phyloP scores from a whole-genome alignment of 2,329 filamentous ascomycete species.

The Arthroderma sp. region DNA sequence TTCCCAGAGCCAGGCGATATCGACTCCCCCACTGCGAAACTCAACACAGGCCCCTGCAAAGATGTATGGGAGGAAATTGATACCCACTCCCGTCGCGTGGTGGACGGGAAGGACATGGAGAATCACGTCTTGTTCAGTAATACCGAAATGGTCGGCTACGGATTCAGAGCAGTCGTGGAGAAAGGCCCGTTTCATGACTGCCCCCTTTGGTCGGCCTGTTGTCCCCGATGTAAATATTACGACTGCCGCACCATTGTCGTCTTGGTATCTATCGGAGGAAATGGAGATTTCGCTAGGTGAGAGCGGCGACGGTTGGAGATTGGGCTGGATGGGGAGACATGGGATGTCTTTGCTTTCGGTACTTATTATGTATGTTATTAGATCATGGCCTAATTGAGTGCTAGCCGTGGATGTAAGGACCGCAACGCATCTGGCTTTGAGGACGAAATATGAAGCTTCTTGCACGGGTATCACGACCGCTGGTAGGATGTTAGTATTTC shows the following conservation, averaged over 20 bases:
- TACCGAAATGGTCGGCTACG: constrained; percentile 11
- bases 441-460: constrained; percentile 34
- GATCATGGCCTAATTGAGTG: constrained; percentile 17
- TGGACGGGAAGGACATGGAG: constrained; percentile 17
- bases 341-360: constrained; percentile 13
- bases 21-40: constrained; percentile 8
- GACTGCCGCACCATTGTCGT: constrained; percentile 19
- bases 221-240: constrained; percentile 37
- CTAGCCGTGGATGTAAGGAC: constrained; percentile 25
- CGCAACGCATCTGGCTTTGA: constrained; percentile 26
- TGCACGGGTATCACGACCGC: constrained; percentile 27
- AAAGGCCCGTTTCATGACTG: constrained; percentile 18
- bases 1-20: constrained; percentile 9
- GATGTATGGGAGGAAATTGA: constrained; percentile 12
- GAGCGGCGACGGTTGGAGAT: constrained; percentile 1
- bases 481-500: constrained; percentile 9
- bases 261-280: constrained; percentile 15
- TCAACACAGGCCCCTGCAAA: constrained; percentile 9
- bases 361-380: constrained; percentile 19
- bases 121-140: constrained; percentile 19
- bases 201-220: constrained; percentile 33
- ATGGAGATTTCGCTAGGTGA: constrained; percentile 8
- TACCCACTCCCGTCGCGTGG: constrained; percentile 7
- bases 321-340: constrained; percentile 4
- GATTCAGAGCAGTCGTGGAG: constrained; percentile 8